Base-by-base conservation (phyloP, 2,329 filamentous ascomycete species). In the Thermomyces lanuginosus region DNA sequence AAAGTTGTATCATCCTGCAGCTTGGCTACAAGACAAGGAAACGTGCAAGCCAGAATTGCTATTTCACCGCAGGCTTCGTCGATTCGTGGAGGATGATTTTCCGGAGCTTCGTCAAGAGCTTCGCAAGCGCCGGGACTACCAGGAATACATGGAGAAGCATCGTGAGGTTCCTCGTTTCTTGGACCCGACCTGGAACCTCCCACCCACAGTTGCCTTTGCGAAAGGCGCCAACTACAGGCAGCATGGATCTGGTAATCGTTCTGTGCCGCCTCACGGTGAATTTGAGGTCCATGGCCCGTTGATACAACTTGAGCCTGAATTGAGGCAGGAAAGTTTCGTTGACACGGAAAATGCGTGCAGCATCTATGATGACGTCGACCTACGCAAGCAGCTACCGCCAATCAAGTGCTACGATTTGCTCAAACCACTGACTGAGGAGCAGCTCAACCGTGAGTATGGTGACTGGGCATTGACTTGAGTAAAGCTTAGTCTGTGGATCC, bases 1-100 rank as follows among this genome's bases (percentile, higher is more conserved):
- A 2, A 27, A 28, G 25, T 24, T 33, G 15, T 27, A 29, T 9
- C 31, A 33, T 26, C 32, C 32, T n/a, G 31, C 31, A 4, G 20
- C 19, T 6, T 27, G 26, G 9, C 28, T 33, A 3, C 23, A 30
- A 9, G 16, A 30, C 4, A 13, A 23, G 6, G 20, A 26, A n/a
- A n/a, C n/a, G n/a, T 28, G 28, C 12, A 22, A 30, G 8, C 31
- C 28, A 22, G 24, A 26, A 21, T 16, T 32, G 22, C 24, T 16
- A 10, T 28, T 28, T 3, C 29, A 31, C 29, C 32, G 29, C 18
- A 29, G 25, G 11, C 20, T 26, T 11, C 26, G 26, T 17, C 11
- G 10, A 18, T 7, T 5, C 21, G 20, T 9, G 31, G 30, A 28
- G 27, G 28, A 22, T 27, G 14, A 7, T 21, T 28, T 16, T 13